Conservation (phyloP, 1,284 basidiomycete genomes). For the Mixia osmundae region DNA sequence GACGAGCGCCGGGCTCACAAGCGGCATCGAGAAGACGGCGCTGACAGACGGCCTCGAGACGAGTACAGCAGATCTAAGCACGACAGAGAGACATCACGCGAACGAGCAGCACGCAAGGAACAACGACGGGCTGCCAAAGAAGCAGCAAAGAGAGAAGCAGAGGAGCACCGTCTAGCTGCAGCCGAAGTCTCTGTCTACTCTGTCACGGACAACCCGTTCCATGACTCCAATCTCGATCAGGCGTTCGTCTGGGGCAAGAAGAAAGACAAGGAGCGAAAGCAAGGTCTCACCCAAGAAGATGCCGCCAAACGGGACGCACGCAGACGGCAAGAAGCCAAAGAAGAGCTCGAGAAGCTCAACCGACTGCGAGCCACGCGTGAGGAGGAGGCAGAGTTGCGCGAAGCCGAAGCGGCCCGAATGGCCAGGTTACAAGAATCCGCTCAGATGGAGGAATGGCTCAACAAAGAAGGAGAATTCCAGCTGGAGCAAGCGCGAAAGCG, state of each 20-base stretch:
- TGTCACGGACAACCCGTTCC: conserved; percentile 86
- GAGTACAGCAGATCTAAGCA: conserved; percentile 4
- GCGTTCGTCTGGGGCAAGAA: conserved; percentile 99
- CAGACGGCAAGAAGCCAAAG: conserved; percentile 45
- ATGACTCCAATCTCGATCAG: conserved; percentile 81
- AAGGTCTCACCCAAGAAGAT: conserved; percentile 58
- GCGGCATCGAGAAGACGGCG: no score
- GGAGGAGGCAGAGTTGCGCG: conserved; percentile 57
- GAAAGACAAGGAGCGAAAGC: conserved; percentile 76
- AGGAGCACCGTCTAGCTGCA: conserved; percentile 29
- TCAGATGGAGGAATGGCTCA: conserved; percentile 93
- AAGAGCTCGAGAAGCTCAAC: conserved; percentile 81
- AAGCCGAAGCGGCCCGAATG: conserved; percentile 78
- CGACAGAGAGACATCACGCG: conserved; percentile 11
- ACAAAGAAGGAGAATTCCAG: conserved; percentile 92
- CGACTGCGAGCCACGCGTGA: conserved; percentile 75
- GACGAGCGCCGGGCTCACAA: no score
- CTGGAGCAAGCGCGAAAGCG: conserved; percentile 76
- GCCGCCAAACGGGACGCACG: conserved; percentile 54
- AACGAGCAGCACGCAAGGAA: conserved; percentile 11
- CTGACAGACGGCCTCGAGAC: no score
- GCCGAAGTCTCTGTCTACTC: conserved; percentile 52
- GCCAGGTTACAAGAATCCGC: conserved; percentile 73
- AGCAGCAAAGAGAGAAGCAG: conserved; percentile 33
- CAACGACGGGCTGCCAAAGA: conserved; percentile 11